Percentiles rank a stretch among this genome's conserved stretches.
These are phyloP conservation scores for Epichloe typhina DNA, from an alignment of 2,329 filamentous ascomycete genomes.

Conservation along the genomic window DNA sequence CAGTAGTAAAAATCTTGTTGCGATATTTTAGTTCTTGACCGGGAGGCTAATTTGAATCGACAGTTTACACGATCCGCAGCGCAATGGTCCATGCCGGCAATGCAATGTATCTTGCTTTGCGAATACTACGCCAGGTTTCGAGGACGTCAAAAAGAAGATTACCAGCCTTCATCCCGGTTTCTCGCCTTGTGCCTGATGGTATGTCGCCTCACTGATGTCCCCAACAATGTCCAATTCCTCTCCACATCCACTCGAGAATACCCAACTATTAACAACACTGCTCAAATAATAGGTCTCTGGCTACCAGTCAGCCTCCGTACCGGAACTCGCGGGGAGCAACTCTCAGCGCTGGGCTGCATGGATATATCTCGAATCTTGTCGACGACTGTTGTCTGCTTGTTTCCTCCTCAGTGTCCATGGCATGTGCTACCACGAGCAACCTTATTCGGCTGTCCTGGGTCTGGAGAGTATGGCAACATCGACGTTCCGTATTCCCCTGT, in stretches of 20 bases:
- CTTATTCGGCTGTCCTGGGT: conserved; percentile 18
- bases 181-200: conserved; percentile 40
- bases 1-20: conserved; percentile 16
- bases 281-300: conserved; percentile 1
- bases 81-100: conserved; percentile 32
- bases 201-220: conserved; percentile 18
- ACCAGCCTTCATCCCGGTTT: conserved; percentile 35
- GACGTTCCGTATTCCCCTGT: conserved; percentile 32
- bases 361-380: conserved; percentile 37
- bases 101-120: conserved; percentile 41
- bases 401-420: conserved; percentile 44
- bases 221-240: too few species aligned
- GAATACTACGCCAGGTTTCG: conserved; percentile 43
- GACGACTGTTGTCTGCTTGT: conserved; percentile 41
- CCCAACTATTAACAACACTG: background rate
- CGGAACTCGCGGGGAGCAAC: conserved; percentile 4
- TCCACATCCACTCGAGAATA: too few species aligned
- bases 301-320: background rate
- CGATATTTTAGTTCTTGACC: background rate
- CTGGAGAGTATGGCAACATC: conserved; percentile 23
- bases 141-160: conserved; percentile 33
- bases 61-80: conserved; percentile 24
- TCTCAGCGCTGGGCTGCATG: conserved; percentile 36
- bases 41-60: conserved; percentile 7
- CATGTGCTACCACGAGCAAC: conserved; percentile 40